Conservation (phyloP, 2,329 filamentous ascomycete species). For the Verruconis gallopava region DNA sequence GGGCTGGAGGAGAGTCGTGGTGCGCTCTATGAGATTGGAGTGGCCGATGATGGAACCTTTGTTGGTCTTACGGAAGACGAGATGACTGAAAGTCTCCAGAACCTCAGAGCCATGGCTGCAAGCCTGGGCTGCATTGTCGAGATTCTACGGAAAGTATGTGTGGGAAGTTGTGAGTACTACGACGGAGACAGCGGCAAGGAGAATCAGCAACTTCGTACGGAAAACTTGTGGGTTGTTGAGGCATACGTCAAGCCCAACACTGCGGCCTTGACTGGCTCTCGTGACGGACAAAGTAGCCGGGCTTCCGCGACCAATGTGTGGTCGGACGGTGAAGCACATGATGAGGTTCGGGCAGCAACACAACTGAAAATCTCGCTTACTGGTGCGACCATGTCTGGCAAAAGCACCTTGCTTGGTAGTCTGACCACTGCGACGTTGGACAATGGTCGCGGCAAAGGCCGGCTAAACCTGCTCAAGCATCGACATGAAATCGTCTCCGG, state of each 20-base stretch:
- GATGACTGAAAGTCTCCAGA: slow-evolving; percentile 78
- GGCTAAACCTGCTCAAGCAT: slow-evolving; percentile 79
- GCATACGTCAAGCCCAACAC: slow-evolving; percentile 67
- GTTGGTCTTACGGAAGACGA: slow-evolving; percentile 82
- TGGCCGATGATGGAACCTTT: slow-evolving; percentile 85
- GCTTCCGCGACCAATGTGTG: neutral
- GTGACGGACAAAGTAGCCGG: neutral
- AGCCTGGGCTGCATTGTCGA: slow-evolving; percentile 80
- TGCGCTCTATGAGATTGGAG: slow-evolving; percentile 90
- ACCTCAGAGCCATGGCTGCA: slow-evolving; percentile 79
- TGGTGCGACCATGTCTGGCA: slow-evolving; percentile 81
- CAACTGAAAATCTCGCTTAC: slow-evolving; percentile 80
- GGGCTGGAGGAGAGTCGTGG: slow-evolving; percentile 88
- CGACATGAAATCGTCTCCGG: slow-evolving; percentile 86
- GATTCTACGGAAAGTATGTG: slow-evolving; percentile 66
- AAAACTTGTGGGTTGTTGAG: slow-evolving; percentile 74
- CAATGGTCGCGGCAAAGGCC: slow-evolving; percentile 82
- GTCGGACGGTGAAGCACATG: neutral
- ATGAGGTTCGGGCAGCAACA: slow-evolving; percentile 11
- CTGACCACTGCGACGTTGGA: slow-evolving; percentile 79
- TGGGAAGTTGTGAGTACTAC: slow-evolving; percentile 72
- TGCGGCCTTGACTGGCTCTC: slow-evolving; percentile 28
- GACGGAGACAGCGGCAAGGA: slow-evolving; percentile 25
- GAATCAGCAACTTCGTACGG: slow-evolving; percentile 27
- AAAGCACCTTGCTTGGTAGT: slow-evolving; percentile 81